Conservation (phyloP, 1,284 basidiomycete species). For the Ustilago xerochloae region DNA sequence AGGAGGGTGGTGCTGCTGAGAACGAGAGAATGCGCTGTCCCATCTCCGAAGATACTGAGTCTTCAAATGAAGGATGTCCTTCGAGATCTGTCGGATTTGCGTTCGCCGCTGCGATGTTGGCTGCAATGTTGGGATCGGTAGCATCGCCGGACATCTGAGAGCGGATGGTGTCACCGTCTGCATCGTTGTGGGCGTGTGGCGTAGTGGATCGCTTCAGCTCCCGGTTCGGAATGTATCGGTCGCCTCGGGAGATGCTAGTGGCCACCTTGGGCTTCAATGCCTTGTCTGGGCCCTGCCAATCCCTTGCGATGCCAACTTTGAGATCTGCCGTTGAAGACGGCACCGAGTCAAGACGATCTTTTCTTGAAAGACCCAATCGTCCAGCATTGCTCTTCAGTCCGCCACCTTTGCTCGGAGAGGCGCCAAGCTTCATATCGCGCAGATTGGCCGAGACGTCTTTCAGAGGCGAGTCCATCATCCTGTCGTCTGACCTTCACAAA, state of each 20-base stretch:
- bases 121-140: constrained; percentile 45
- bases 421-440: constrained; percentile 43
- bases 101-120: constrained; percentile 54
- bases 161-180: constrained; percentile 55
- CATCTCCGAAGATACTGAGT: constrained; percentile 66
- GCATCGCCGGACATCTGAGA: constrained; percentile 37
- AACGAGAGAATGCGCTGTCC: constrained; percentile 70
- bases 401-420: constrained; percentile 37
- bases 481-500: neutral
- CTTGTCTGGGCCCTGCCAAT: constrained; percentile 60
- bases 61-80: constrained; percentile 53
- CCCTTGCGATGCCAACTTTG: constrained; percentile 53
- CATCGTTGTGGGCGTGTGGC: constrained; percentile 42
- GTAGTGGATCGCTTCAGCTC: constrained; percentile 52
- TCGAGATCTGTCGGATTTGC: constrained; percentile 55
- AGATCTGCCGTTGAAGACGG: constrained; percentile 29
- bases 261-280: constrained; percentile 37
- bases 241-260: constrained; percentile 56
- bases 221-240: constrained; percentile 64
- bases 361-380: constrained; percentile 27
- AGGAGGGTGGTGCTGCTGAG: constrained; percentile 69
- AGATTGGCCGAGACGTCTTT: constrained; percentile 53
- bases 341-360: constrained; percentile 50
- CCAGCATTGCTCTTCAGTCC: constrained; percentile 24
- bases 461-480: constrained; percentile 51